Base-by-base conservation (phyloP, 164 flowering plant genomes). In the Platanus orientalis region DNA sequence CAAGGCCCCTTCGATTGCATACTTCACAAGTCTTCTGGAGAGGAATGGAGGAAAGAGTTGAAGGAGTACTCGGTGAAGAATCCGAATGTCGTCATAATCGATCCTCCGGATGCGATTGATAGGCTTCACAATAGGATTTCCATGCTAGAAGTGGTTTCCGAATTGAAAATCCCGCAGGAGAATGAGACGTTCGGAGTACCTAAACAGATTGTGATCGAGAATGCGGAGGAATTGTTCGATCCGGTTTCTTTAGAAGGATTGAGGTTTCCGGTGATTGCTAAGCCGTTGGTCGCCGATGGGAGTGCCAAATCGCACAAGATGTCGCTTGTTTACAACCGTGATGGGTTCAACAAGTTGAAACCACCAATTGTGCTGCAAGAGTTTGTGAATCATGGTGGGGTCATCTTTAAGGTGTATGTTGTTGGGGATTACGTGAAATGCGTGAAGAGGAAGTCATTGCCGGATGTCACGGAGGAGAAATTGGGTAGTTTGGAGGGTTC, bases 331-430 rank as follows among this genome's bases (percentile, higher is more conserved):
- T 90, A 72, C 60, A 81, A 81, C 63, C 66, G 51, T 12, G 86
- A 76, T 6, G 89, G 88, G 10, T 39, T 90, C 61, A 69, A 66
- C 10, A 82, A 75, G 72, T 74, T 86, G 62, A 79, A 76, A 55
- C 80, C 87, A 4, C 94, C 94, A 3, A 75, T 84, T 27, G 92
- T 90, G 2, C 56, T 90, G 61, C 97, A 90, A 69, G 94, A 90
- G 65, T 90, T 90, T 63, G 86, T 90, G 54, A 90, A 90, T 63
- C 94, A 90, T 47, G 97, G 94, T 1, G 97, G 97, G 0, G 94
- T 90, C 0, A 85, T 90, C 20, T 90, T 90, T 64, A 90, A 90
- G 81, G 92, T 86, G 2, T 90, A 86, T 58, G 97, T 90, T 34
- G 95, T 79, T 2, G 97, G 92, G 1, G 79, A 82, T 29, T 54